phyloP scores from a whole-genome alignment of 2,329 filamentous ascomycete genomes.

The Ophidiomyces ophidiicola region DNA sequence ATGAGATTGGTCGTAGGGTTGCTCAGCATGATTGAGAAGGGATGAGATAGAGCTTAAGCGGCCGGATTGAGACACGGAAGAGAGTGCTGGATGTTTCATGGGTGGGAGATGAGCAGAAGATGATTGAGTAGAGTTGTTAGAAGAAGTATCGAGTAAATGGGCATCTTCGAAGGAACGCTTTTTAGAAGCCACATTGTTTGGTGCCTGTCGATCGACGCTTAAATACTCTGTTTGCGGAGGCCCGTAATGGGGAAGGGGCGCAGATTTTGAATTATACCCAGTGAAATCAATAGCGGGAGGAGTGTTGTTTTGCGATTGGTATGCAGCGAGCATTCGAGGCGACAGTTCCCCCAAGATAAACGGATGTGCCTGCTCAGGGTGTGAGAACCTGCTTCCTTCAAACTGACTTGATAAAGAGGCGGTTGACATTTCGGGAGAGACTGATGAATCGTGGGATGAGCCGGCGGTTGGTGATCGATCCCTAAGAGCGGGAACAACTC shows the following conservation, averaged over 20 bases:
- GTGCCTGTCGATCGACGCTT: constrained; percentile 1
- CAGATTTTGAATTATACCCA: constrained; percentile 28
- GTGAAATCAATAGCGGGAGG: constrained; percentile 42
- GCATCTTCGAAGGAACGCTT: constrained; percentile 29
- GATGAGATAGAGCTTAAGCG: constrained; percentile 65
- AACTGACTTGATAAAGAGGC: constrained; percentile 21
- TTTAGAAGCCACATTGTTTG: constrained; percentile 20
- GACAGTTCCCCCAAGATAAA: constrained; percentile 29
- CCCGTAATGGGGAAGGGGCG: constrained; percentile 24
- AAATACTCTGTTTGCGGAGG: constrained; percentile 17
- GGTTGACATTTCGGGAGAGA: constrained; percentile 31
- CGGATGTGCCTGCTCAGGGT: constrained; percentile 21
- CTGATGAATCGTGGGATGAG: constrained; percentile 33
- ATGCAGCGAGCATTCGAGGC: constrained; percentile 4
- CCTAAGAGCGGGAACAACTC: constrained; percentile 68
- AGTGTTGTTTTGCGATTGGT: constrained; percentile 22
- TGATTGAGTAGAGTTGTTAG: constrained; percentile 23
- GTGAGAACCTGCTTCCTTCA: constrained; percentile 25
- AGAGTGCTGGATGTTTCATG: constrained; percentile 19
- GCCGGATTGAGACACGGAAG: constrained; percentile 34
- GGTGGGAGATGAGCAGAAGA: constrained; percentile 30
- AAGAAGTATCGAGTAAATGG: constrained; percentile 16
- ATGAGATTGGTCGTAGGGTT: constrained; percentile 23
- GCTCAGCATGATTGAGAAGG: constrained; percentile 50
- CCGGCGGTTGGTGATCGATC: constrained; percentile 35